These are phyloP conservation scores for Knufia petricola DNA, from an alignment of 2,329 filamentous ascomycete species.

Conservation along the genomic window DNA sequence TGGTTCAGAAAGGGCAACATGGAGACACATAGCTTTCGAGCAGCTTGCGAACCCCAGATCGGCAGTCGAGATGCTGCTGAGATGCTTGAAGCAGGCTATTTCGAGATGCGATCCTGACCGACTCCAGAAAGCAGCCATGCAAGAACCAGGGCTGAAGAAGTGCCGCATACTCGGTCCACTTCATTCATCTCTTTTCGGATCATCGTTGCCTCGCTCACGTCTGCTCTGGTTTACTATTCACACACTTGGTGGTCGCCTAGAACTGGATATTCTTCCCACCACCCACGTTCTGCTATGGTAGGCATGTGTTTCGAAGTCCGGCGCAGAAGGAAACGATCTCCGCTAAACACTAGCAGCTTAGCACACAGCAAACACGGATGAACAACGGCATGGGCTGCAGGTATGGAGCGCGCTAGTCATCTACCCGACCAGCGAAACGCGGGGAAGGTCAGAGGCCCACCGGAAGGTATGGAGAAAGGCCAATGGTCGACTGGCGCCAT, in stretches of 20 bases:
- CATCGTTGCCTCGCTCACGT: too few relatives aligned
- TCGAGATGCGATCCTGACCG: neutral
- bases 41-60: neutral
- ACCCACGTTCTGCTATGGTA: too few relatives aligned
- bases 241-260: too few relatives aligned
- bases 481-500: neutral
- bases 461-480: neutral
- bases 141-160: neutral
- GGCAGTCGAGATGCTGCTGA: conserved; percentile 1
- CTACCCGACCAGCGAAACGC: conserved; percentile 3
- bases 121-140: neutral
- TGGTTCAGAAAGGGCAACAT: neutral
- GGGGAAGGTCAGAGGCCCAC: neutral
- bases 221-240: too few relatives aligned
- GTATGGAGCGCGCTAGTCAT: neutral
- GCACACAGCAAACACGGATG: too few relatives aligned
- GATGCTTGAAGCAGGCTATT: neutral
- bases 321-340: too few relatives aligned
- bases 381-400: neutral
- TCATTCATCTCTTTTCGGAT: too few relatives aligned
- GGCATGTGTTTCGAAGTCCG: too few relatives aligned
- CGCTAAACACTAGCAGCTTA: too few relatives aligned
- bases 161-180: too few relatives aligned
- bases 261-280: too few relatives aligned
- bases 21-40: neutral